Base-by-base conservation (phyloP, 345 rosid species). In the Eucalyptus tenuipes region DNA sequence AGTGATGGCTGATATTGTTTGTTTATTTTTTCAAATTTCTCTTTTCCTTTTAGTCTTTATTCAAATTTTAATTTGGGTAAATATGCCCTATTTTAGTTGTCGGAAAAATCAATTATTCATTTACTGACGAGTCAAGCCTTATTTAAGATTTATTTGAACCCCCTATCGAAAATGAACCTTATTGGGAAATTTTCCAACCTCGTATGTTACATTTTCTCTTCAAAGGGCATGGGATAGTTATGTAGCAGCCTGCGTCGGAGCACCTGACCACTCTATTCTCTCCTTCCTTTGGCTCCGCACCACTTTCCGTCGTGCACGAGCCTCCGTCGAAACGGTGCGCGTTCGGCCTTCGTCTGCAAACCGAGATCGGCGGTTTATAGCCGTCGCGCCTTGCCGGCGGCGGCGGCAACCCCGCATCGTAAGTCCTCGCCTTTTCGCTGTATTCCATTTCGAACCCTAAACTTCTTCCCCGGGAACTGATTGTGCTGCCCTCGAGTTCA, bases 121-220 rank as follows among this genome's bases (percentile, higher is more conserved):
- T 52, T 18, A 52, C 25, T 0, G 25, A 52, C 25, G 5, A 1
- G 25, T 52, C 1, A 8, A 52, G 10, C 24, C 24, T 52, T 18
- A 18, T 7, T 52, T 50, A 50, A 50, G 4, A 1, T 52, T 1
- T 24, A 50, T 16, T 50, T 50, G 8, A 50, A 52, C 25, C 57
- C 24, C 1, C 57, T 52, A 18, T 52, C 10, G 7, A 52, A 52
- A 52, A 52, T 52, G 55, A 49, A 49, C 52, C 52, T 49, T 49
- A 49, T 15, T 15, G 18, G 52, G 52, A 49, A 49, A 49, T 49
- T 49, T 49, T 14, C 52, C 1, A 57, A 57, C 64, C 64, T 12
- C n/a, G 64, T 0, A 59, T 0, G 16, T 61, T 61, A 6, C 31
- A 29, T n/a, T n/a, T 29, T 64, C 75, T 1, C 75, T n/a, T 64